phyloP scores from a whole-genome alignment of 768 basidiomycete genomes.

The Leccinum subgranulosum region DNA sequence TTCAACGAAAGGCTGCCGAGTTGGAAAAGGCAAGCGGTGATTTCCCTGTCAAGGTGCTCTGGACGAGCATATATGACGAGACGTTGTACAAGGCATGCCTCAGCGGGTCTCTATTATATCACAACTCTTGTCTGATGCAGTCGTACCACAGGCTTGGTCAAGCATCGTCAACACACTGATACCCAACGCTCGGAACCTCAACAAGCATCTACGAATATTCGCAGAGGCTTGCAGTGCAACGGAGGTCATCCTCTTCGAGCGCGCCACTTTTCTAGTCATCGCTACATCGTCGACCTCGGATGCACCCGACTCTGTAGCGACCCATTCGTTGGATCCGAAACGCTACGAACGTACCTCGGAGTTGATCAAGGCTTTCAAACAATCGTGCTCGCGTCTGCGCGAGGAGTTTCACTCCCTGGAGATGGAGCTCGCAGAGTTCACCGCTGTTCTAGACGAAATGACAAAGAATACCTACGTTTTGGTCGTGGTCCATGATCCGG shows the following conservation, averaged over 20 bases:
- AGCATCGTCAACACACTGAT: slow-evolving; percentile 95
- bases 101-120: neutral
- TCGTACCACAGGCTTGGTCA: slow-evolving; percentile 82
- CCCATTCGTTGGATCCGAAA: slow-evolving; percentile 56
- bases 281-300: slow-evolving; percentile 65
- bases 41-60: slow-evolving; percentile 68
- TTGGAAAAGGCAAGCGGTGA: slow-evolving; percentile 66
- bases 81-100: slow-evolving; percentile 81
- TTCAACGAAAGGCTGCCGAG: slow-evolving; percentile 73
- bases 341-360: slow-evolving; percentile 88
- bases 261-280: slow-evolving; percentile 97
- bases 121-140: slow-evolving; percentile 9
- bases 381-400: slow-evolving; percentile 80
- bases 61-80: slow-evolving; percentile 97
- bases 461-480: slow-evolving; percentile 93
- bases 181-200: slow-evolving; percentile 88
- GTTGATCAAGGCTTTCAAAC: slow-evolving; percentile 93
- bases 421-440: slow-evolving; percentile 83
- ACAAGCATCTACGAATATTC: slow-evolving; percentile 82
- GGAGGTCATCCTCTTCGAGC: slow-evolving; percentile 95
- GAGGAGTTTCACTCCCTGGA: slow-evolving; percentile 86
- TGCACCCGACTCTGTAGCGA: slow-evolving; percentile 31
- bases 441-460: slow-evolving; percentile 87
- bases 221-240: slow-evolving; percentile 85
- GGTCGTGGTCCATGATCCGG: slow-evolving; percentile 84